Percentiles rank a stretch among this genome's conserved stretches.
phyloP scores from a whole-genome alignment of 805 yeast genomes.

The Candida nonsorbophila region DNA sequence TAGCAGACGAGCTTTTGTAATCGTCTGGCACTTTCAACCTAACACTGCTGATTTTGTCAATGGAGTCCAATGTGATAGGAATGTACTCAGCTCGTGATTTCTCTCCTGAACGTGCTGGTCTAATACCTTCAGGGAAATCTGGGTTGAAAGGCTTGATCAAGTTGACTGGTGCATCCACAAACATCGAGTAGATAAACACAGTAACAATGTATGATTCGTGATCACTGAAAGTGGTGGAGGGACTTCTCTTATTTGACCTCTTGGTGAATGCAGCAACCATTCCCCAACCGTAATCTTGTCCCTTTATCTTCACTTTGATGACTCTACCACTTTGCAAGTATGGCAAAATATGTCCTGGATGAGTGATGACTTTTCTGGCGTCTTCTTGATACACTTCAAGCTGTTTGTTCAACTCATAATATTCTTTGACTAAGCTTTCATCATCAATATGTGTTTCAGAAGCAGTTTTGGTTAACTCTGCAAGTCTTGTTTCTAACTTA shows the following conservation, averaged over 20 bases:
- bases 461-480: conserved; percentile 46
- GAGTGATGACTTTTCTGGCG: conserved; percentile 75
- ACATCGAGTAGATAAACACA: conserved; percentile 75
- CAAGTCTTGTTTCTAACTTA: conserved; percentile 60
- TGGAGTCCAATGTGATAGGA: conserved; percentile 79
- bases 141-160: conserved; percentile 75
- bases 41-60: conserved; percentile 70
- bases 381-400: conserved; percentile 68
- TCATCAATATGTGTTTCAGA: conserved; percentile 60
- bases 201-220: conserved; percentile 88
- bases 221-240: conserved; percentile 58
- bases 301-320: conserved; percentile 57
- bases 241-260: conserved; percentile 58
- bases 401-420: conserved; percentile 75
- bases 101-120: conserved; percentile 76
- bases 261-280: conserved; percentile 74
- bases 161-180: conserved; percentile 78
- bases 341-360: conserved; percentile 81
- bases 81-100: conserved; percentile 68
- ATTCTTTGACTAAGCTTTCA: conserved; percentile 69
- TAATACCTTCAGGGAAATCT: conserved; percentile 77
- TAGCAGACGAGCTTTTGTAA: conserved; percentile 50
- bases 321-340: conserved; percentile 89
- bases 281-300: conserved; percentile 92
- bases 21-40: conserved; percentile 79